Base-by-base conservation (phyloP, 805 yeast genomes). In the Komagataella ulmi region DNA sequence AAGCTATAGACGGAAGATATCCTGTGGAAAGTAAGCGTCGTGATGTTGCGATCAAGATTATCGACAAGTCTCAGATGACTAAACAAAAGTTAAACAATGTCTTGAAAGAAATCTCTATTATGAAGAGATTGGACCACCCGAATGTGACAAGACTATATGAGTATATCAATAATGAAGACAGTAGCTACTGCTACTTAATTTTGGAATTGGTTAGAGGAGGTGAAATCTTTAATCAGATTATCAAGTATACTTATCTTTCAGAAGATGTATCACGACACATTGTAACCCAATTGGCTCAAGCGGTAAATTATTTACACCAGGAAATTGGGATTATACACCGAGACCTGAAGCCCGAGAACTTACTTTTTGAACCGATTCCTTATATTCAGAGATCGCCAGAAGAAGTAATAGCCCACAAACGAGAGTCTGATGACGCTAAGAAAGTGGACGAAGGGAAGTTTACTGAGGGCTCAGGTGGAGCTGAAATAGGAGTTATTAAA, bases 321-420 rank as follows among this genome's bases (percentile, higher is more conserved):
- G 83, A 79, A 54, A 75, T 81, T 14, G 83, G 84, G 3, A 76
- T 79, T 17, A 95, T 85, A 21, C 95, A 85, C 63, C 69, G 95
- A 46, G 95, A 85, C 63, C 85, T 85, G 59, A 85, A 85, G 65
- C 95, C 95, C 1, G 95, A 85, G 57, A 85, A 85, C 62, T 66
- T 85, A 48, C 66, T 85, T 46, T 86, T 83, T 62, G 72, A 75
- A 47, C 84, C 82, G 1, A 76, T 75, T 24, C 73, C 74, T 1
- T 66, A 69, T 51, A 55, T 68, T 5, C 75, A 77, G 2, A 61
- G 79, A 17, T 55, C 74, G 18, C 52, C 60, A 53, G 57, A 44
- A 57, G 85, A 55, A 61, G 72, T 58, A 66, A 71, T 21, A 74
- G 73, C 57, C 73, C 63, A 63, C 8, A 54, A 66, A 24, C 67